Evolutionary conservation across 2,329 filamentous ascomycete genomes (phyloP).

Genomic region (Neonectria coccinea): DNA sequence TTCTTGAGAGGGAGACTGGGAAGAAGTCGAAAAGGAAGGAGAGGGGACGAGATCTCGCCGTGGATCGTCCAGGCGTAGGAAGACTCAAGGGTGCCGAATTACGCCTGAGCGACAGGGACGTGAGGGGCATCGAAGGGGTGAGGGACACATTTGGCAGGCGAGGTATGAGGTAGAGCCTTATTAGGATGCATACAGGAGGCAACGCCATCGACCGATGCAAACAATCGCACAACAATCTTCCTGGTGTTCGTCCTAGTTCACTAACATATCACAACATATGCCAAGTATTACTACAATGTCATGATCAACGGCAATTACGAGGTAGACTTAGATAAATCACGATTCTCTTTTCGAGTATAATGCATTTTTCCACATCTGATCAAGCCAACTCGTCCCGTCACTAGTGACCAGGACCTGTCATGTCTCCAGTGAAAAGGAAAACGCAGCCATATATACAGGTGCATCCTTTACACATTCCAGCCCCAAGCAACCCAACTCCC

Average conservation of each 20-base stretch:
- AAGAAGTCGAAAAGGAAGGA: conserved; percentile 55
- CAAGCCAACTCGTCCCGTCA: conserved; percentile 21
- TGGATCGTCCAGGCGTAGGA: conserved; percentile 84
- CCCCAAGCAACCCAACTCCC: conserved; percentile 25
- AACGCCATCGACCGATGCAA: neutral
- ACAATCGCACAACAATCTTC: neutral
- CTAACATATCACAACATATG: neutral
- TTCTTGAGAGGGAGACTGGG: conserved; percentile 74
- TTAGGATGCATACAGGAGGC: neutral
- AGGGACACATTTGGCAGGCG: conserved; percentile 57
- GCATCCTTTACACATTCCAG: conserved; percentile 33
- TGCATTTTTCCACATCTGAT: conserved; percentile 29
- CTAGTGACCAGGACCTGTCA: conserved; percentile 36
- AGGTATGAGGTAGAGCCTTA: conserved; percentile 43
- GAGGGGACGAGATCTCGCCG: conserved; percentile 65
- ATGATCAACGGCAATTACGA: conserved; percentile 8
- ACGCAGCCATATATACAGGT: conserved; percentile 49
- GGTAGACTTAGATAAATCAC: conserved; percentile 23
- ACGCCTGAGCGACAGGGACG: conserved; percentile 81
- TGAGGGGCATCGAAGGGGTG: conserved; percentile 74
- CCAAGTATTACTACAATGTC: neutral
- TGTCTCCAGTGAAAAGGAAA: conserved; percentile 29
- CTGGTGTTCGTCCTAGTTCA: neutral
- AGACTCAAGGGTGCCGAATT: conserved; percentile 83
- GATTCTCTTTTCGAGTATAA: conserved; percentile 13